phyloP scores from a whole-genome alignment of 2,329 filamentous ascomycete genomes.

The Penicillium sp. region DNA sequence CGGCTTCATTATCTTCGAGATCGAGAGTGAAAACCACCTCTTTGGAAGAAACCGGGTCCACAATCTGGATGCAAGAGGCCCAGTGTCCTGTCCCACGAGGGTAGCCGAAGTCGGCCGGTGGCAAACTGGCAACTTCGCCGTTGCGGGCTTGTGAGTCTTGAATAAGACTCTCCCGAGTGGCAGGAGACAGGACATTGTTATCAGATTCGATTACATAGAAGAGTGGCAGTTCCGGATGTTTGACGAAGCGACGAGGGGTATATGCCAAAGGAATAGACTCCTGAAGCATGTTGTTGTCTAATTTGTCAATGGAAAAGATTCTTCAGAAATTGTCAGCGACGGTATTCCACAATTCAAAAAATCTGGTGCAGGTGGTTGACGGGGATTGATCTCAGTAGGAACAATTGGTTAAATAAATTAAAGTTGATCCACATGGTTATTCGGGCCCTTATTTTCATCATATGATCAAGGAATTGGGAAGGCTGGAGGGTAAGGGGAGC shows the following conservation, averaged over 20 bases:
- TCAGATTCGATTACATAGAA: slow-evolving; percentile 96
- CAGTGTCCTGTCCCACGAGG: slow-evolving; percentile 79
- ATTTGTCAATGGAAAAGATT: slow-evolving; percentile 86
- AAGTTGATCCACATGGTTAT: slow-evolving; percentile 47
- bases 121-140: slow-evolving; percentile 67
- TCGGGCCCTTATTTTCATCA: slow-evolving; percentile 44
- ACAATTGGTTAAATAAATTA: slow-evolving; percentile 73
- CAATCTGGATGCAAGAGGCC: slow-evolving; percentile 91
- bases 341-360: background rate
- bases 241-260: slow-evolving; percentile 82
- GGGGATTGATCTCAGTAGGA: slow-evolving; percentile 76
- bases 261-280: slow-evolving; percentile 83
- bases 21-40: slow-evolving; percentile 73
- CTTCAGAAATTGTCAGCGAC: slow-evolving; percentile 43
- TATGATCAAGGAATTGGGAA: slow-evolving; percentile 38
- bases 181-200: slow-evolving; percentile 80
- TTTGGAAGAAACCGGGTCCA: slow-evolving; percentile 78
- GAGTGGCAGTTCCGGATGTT: slow-evolving; percentile 80
- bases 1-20: slow-evolving; percentile 84
- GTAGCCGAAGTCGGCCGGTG: slow-evolving; percentile 83
- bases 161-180: slow-evolving; percentile 71
- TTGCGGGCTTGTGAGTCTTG: slow-evolving; percentile 68
- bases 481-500: slow-evolving; percentile 20
- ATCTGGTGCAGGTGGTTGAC: background rate
- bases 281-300: slow-evolving; percentile 81